Evolutionary conservation across 345 rosid species (phyloP), one percentile per base, ranked within the genome.

Genomic region (Reutealis trisperma): DNA sequence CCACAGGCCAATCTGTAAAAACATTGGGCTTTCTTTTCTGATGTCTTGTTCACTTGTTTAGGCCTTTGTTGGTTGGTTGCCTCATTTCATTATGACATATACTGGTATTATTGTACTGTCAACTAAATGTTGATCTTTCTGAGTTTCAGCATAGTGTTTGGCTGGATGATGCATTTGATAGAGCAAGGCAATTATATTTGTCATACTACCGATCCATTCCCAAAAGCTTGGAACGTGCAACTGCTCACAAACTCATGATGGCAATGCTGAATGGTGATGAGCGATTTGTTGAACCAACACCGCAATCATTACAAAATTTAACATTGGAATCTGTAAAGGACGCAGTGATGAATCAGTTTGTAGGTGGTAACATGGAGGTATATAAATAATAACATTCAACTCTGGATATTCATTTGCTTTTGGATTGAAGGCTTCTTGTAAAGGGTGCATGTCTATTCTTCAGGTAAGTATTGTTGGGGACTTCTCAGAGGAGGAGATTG

Each of bases 151-250:
- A 89, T 85, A 94, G 97, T 77, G 97, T 96, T 80, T 96, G 99
- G 99, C 86, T 94, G 68, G 99, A 96, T 57, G 99, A 96, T 88
- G 99, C 99, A 74, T 96, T 96, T 87, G 99, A 96, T 80, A 86
- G 99, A 87, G 99, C 99, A 76, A 87, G 93, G 76, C 98, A 94
- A 75, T 81, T 96, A 60, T 96, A 96, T 82, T 85, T 94, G 75
- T 96, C 98, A 37, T 94, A 92, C 84, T 96, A 87, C 71, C 95
- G 97, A 19, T 96, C 99, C 73, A 94, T 96, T 82, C 99, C 99
- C 55, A 96, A 96, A 88, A 94, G 99, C 87, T 83, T 96, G 83
- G 99, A 96, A 86, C 97, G 99, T 67, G 92, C 97, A 62, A 96
- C 99, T 77, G 99, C 99, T 78, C 95, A 94, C 88, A 96, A 94